Base-by-base conservation (phyloP, 306 rosid genomes). In the Arachis stenosperma region DNA sequence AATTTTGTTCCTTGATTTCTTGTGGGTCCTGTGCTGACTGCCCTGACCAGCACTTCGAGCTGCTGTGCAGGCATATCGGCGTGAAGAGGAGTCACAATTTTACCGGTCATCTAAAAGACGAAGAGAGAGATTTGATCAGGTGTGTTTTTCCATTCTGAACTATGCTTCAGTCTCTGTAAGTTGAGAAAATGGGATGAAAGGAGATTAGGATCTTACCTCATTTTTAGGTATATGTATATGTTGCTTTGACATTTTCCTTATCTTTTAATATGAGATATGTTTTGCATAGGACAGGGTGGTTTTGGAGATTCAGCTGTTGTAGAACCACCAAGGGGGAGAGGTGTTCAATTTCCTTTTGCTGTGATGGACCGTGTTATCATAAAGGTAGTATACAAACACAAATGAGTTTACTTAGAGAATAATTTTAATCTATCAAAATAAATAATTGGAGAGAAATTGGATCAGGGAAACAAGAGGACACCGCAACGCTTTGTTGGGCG, bases 381-480 rank as follows among this genome's bases (percentile, higher is more conserved):
- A 82, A 95, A 95, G 98, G 99, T 94, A 76, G 69, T 55, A 37
- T 74, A 44, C 27, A 39, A 63, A 59, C 27, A 61, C 48, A 55
- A n/a, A 57, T 42, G 54, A 70, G 9, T 55, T 60, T 70, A 56
- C 54, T 71, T 62, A 2, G 69, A 41, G 17, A 47, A 77, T 10
- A 50, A 67, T 5, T 46, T 44, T 72, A 62, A 55, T 68, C 11
- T 60, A 43, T 52, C 14, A 56, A 65, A 63, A 40, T 65, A 74
- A 75, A 81, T 76, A 70, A 77, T 65, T 76, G 53, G 73, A 69
- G 69, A 56, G 58, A 67, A 78, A 78, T 70, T 73, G 80, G 67
- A 78, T 42, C 87, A 95, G 99, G 99, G 99, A 61, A 95, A 95
- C 86, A 95, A 95, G 82, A 90, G 99, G 86, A 95, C 99, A 29